Evolutionary conservation across 805 yeast genomes (phyloP), one percentile per base, ranked within the genome.

Genomic region (Candida germanica): DNA sequence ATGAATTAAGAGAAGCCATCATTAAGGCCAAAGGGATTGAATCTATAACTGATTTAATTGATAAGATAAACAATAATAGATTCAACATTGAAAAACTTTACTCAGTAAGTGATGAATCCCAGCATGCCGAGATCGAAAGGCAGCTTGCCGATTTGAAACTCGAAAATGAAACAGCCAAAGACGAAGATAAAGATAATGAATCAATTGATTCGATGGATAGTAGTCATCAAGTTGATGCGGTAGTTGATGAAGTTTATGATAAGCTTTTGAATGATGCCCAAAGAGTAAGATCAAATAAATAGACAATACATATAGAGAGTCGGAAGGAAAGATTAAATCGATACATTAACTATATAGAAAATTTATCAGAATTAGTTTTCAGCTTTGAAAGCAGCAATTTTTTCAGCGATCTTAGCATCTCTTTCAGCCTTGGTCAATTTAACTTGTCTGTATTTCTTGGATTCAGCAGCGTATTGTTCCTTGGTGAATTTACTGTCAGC

Each of bases 381-480:
- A 54, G 75, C 76, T 69, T 84, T 75, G 83, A 83, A 84, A 69
- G 82, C 88, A 69, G 93, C 94, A 69, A 93, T 88, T 87, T 87
- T 91, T 70, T 83, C 86, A 65, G 80, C 87, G 69, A 93, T 78
- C 66, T 78, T 83, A 58, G 85, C 96, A 57, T 75, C 66, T 79
- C 95, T 85, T 82, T 93, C 86, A 64, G 78, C 98, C 64, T 64
- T 79, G 76, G 98, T 79, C 73, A 91, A 81, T 78, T 86, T 91
- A 62, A 64, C 73, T 67, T 78, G 81, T 75, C 78, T 83, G 96
- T 71, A 86, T 79, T 91, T 87, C 82, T 83, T 84, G 54, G 95
- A 80, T 73, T 82, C 87, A 69, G 94, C 95, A 79, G 95, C 95
- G 80, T 87, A 91, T 77, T 89, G 93, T 69, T 82, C 96, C 83